Conservation (phyloP, 192 early-diverging fungal genomes). For the Dissophora globulifera region DNA sequence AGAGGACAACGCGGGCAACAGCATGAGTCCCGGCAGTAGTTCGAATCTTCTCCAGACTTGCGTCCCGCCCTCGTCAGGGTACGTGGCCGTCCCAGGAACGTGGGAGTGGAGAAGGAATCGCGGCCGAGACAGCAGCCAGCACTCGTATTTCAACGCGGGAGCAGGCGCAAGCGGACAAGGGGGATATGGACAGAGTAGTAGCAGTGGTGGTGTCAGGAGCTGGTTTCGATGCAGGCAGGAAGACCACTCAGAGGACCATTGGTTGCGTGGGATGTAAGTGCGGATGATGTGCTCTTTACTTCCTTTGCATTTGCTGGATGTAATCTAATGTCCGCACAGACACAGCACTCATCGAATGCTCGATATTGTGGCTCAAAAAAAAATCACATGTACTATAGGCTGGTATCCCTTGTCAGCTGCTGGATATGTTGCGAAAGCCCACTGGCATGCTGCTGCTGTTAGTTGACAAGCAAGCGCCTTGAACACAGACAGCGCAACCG, state of each 20-base stretch:
- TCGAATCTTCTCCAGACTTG: too few species aligned
- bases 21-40: too few species aligned
- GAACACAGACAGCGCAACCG: background rate
- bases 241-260: background rate
- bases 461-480: background rate
- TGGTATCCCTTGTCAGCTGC: slow-evolving; percentile 10
- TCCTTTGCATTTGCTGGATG: too few species aligned
- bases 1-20: too few species aligned
- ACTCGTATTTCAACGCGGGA: slow-evolving; percentile 16
- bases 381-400: too few species aligned
- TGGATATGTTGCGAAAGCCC: slow-evolving; percentile 38
- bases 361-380: background rate
- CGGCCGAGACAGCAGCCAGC: slow-evolving; percentile 15
- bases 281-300: background rate
- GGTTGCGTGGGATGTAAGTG: slow-evolving; percentile 44
- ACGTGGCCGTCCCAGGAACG: slow-evolving; percentile 15
- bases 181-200: background rate
- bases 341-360: background rate
- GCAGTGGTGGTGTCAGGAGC: background rate
- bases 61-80: too few species aligned
- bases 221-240: slow-evolving; percentile 5
- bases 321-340: too few species aligned
- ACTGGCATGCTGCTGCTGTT: slow-evolving; percentile 30
- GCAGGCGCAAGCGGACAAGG: background rate
- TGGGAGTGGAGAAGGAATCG: slow-evolving; percentile 13